These are phyloP conservation scores for Boletus eberwhitei DNA, from an alignment of 768 basidiomycete genomes.

Conservation along the genomic window DNA sequence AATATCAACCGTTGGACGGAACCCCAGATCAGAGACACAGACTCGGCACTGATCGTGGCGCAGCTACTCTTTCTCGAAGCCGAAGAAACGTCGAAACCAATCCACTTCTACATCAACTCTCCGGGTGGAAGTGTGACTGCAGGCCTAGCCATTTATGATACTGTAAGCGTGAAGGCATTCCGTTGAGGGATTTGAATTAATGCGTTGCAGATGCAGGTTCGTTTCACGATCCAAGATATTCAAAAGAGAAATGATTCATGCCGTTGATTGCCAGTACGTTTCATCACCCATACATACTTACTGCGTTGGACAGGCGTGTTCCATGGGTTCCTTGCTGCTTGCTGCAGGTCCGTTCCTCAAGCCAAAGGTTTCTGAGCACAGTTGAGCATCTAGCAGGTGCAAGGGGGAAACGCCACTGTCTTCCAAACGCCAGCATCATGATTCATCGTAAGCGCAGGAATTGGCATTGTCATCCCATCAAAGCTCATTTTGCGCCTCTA, in stretches of 20 bases:
- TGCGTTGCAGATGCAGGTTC: slow-evolving; percentile 65
- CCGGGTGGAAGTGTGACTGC: slow-evolving; percentile 96
- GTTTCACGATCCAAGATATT: slow-evolving; percentile 10
- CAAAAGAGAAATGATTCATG: slow-evolving; percentile 25
- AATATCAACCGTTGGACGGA: slow-evolving; percentile 11
- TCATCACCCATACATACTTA: slow-evolving; percentile 95
- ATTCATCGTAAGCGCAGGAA: slow-evolving; percentile 75
- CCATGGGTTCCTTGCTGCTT: slow-evolving; percentile 92
- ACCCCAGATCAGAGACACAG: slow-evolving; percentile 79
- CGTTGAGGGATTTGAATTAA: slow-evolving; percentile 13
- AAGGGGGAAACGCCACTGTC: slow-evolving; percentile 84
- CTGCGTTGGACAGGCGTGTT: slow-evolving; percentile 91
- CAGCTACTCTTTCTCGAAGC: slow-evolving; percentile 96
- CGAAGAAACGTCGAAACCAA: slow-evolving; percentile 90
- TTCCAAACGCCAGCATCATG: slow-evolving; percentile 96
- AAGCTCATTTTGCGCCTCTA: slow-evolving; percentile 32
- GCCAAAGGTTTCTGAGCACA: slow-evolving; percentile 6
- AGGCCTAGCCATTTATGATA: slow-evolving; percentile 96
- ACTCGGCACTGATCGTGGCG: slow-evolving; percentile 84
- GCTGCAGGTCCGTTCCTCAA: slow-evolving; percentile 58
- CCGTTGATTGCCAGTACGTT: slow-evolving; percentile 61
- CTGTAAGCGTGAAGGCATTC: slow-evolving; percentile 50
- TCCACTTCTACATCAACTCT: slow-evolving; percentile 95
- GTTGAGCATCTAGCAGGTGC: slow-evolving; percentile 47
- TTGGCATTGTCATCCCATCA: neutral